A percentile compares a stretch with the other conserved stretches of the same genome.
Evolutionary conservation across 495 filamentous ascomycete genomes (phyloP).

Genomic region (Penicillium flavigenum): DNA sequence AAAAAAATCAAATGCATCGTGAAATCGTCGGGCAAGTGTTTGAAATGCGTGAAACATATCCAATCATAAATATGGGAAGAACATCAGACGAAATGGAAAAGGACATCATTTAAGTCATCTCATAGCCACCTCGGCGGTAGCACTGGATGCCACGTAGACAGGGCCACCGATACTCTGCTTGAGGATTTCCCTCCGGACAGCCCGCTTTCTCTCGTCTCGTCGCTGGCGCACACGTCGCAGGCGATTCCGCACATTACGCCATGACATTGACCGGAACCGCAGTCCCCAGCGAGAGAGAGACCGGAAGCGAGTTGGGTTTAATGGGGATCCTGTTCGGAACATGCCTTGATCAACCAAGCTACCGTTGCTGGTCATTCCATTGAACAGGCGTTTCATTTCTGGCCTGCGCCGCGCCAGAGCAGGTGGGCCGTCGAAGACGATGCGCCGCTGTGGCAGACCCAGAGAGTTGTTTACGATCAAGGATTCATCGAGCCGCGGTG

Average conservation of each 20-base stretch:
- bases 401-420: conserved; percentile 43
- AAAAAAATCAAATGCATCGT: conserved; percentile 19
- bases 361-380: conserved; percentile 34
- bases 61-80: conserved; percentile 13
- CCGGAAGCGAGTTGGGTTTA: conserved; percentile 39
- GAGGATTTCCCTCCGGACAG: conserved; percentile 63
- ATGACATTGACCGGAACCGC: conserved; percentile 53
- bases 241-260: conserved; percentile 51
- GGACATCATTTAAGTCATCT: conserved; percentile 11
- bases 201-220: conserved; percentile 53
- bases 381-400: conserved; percentile 31
- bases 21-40: conserved; percentile 18
- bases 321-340: conserved; percentile 33
- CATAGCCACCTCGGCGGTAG: conserved; percentile 18
- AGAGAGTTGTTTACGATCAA: conserved; percentile 51
- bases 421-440: conserved; percentile 42
- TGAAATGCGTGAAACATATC: conserved; percentile 25
- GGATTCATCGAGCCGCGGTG: conserved; percentile 28
- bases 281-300: conserved; percentile 49
- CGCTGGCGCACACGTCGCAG: conserved; percentile 59
- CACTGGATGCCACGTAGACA: conserved; percentile 36
- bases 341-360: conserved; percentile 35
- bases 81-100: conserved; percentile 12
- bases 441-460: conserved; percentile 54
- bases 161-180: conserved; percentile 62